Base-by-base conservation (phyloP, 176 grass and related monocot genomes). In the Musa schizocarpa region DNA sequence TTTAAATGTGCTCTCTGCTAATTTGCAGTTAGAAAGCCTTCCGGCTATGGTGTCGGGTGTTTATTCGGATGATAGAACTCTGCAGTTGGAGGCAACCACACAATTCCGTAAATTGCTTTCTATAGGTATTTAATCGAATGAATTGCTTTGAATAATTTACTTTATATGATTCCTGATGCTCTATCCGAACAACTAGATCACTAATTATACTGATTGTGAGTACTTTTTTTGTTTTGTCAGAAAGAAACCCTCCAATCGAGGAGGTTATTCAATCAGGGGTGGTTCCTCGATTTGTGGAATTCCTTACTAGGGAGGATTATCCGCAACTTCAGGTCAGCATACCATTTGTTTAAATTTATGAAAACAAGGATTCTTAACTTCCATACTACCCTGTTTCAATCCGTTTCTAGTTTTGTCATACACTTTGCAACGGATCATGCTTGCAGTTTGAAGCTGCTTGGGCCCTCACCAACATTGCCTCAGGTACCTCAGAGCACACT, bases 381-480 rank as follows among this genome's bases (percentile, higher is more conserved):
- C 34, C 34, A 43, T 43, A 0, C 34, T 43, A 43, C 34, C 34
- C 34, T 43, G 4, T 43, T 43, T 43, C 34, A 5, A 6, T 43
- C 34, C 4, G 34, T 5, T 43, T 43, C 4, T 43, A 43, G 0
- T 43, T 43, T 6, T 43, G 4, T 43, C 34, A 43, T 43, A 43
- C 34, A 43, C 4, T 43, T 43, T 43, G 34, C 34, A 43, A 43
- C 0, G 34, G 34, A 43, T 43, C 34, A 43, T 43, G 34, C 34
- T 49, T 50, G 58, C 77, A 92, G 92, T 92, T 96, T 63, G 92
- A 96, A 87, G 89, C 92, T 29, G 92, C 92, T 13, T 96, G 92
- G 92, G 92, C 92, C 55, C 89, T 96, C 11, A 96, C 92, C 77
- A 96, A 96, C 69, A 96, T 96, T 80, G 92, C 92, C 19, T 96